A percentile compares a stretch with the other conserved stretches of the same genome.
phyloP scores from a whole-genome alignment of 441 rosid genomes.

The Bruguiera hainesii region DNA sequence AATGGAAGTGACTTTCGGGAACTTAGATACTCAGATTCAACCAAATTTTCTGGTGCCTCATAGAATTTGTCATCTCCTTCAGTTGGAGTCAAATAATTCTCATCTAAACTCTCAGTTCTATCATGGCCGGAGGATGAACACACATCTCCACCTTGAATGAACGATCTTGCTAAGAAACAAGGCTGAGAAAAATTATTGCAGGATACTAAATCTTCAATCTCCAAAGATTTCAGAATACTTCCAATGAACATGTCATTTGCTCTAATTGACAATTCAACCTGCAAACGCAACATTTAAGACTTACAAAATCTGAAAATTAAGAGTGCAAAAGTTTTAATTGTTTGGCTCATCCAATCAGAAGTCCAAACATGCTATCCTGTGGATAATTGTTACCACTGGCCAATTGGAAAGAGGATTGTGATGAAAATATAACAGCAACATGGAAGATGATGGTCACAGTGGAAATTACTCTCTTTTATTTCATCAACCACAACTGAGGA shows the following conservation, averaged over 20 bases:
- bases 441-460: too few relatives aligned
- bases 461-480: too few relatives aligned
- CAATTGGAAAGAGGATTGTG: too few relatives aligned
- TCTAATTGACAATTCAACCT: conserved; percentile 90
- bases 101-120: conserved; percentile 34
- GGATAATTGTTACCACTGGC: too few relatives aligned
- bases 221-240: conserved; percentile 85
- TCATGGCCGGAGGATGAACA: conserved; percentile 40
- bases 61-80: conserved; percentile 93
- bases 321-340: too few relatives aligned
- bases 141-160: conserved; percentile 54
- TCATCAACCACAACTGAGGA: too few relatives aligned
- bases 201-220: conserved; percentile 92
- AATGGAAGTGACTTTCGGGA: conserved; percentile 25
- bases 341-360: too few relatives aligned
- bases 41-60: conserved; percentile 88
- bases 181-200: conserved; percentile 41
- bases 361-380: too few relatives aligned
- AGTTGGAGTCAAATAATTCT: conserved; percentile 38
- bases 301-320: too few relatives aligned
- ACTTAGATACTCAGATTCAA: conserved; percentile 40
- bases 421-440: too few relatives aligned
- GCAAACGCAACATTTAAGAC: conserved; percentile 9
- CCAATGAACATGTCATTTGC: conserved; percentile 86
- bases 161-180: conserved; percentile 89